phyloP scores from a whole-genome alignment of 176 grass and related monocot species.

The Eleusine indica region DNA sequence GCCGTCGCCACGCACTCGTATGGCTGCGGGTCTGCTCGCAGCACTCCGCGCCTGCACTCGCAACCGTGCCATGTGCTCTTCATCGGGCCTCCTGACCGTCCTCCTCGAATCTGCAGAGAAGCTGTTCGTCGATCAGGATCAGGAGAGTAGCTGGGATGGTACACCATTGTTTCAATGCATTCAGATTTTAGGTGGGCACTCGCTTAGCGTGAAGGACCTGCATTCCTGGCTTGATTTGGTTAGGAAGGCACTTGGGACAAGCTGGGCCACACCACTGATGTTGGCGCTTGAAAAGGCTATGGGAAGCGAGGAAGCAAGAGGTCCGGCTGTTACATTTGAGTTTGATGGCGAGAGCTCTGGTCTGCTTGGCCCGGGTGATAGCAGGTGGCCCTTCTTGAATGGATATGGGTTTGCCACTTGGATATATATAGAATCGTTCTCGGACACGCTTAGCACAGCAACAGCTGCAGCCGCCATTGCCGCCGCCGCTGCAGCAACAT shows the following conservation, averaged over 20 bases:
- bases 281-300: slow-evolving; percentile 83
- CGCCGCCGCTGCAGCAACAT: slow-evolving; percentile 77
- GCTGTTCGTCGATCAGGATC: slow-evolving; percentile 53
- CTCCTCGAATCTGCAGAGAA: slow-evolving; percentile 72
- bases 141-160: slow-evolving; percentile 62
- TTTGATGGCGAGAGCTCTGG: slow-evolving; percentile 99
- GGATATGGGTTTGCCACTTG: slow-evolving; percentile 94
- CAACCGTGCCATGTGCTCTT: slow-evolving; percentile 94
- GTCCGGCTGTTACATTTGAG: slow-evolving; percentile 78
- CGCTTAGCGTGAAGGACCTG: slow-evolving; percentile 69
- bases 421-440: slow-evolving; percentile 97
- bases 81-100: slow-evolving; percentile 61
- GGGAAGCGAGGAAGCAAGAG: slow-evolving; percentile 64
- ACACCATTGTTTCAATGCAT: slow-evolving; percentile 71
- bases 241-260: slow-evolving; percentile 63
- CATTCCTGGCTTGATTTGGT: slow-evolving; percentile 79
- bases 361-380: slow-evolving; percentile 81
- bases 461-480: slow-evolving; percentile 95
- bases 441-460: slow-evolving; percentile 91
- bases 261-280: slow-evolving; percentile 64
- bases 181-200: slow-evolving; percentile 79
- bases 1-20: slow-evolving; percentile 82
- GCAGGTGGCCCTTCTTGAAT: slow-evolving; percentile 94
- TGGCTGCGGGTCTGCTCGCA: slow-evolving; percentile 60
- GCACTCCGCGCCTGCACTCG: slow-evolving; percentile 75